Evolutionary conservation across 192 early-diverging fungal species (phyloP).

Genomic region (Linnemannia schmuckeri): DNA sequence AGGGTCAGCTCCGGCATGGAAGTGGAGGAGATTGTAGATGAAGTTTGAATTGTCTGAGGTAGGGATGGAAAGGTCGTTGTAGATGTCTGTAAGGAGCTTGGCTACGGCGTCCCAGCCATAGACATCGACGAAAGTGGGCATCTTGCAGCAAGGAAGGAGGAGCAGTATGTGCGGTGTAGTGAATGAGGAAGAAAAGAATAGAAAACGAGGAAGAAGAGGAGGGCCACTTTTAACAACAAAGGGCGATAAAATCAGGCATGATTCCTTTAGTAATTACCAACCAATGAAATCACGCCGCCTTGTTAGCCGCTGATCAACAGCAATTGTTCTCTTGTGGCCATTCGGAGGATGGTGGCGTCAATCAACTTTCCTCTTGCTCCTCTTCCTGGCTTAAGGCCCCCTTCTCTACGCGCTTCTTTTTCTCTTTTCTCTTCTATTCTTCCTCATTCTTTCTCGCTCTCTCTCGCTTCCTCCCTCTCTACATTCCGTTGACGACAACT

Average conservation of each 20-base stretch:
- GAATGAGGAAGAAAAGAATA: not conserved
- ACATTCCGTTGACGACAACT: not conserved
- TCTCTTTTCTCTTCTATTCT: not conserved
- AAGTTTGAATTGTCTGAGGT: slow-evolving; percentile 33
- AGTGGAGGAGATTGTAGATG: slow-evolving; percentile 32
- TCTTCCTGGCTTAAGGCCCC: too few relatives aligned
- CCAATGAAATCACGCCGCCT: not conserved
- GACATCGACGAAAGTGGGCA: slow-evolving; percentile 15
- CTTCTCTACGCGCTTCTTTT: not conserved
- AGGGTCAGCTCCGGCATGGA: slow-evolving; percentile 55
- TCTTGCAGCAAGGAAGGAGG: not conserved
- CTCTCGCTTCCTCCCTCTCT: not conserved
- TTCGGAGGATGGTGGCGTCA: not conserved
- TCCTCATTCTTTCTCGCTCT: not conserved
- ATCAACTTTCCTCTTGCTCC: not conserved
- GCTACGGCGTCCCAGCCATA: slow-evolving; percentile 33
- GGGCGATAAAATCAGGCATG: not conserved
- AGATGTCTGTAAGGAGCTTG: slow-evolving; percentile 12
- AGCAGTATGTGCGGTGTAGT: not conserved
- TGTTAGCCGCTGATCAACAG: not conserved
- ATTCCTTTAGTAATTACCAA: not conserved
- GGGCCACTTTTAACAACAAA: not conserved
- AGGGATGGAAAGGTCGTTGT: slow-evolving; percentile 21
- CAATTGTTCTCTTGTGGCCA: too few relatives aligned
- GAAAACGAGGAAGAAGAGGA: not conserved